phyloP scores from a whole-genome alignment of 805 yeast genomes.

The Sugiyamaella valdiviana region DNA sequence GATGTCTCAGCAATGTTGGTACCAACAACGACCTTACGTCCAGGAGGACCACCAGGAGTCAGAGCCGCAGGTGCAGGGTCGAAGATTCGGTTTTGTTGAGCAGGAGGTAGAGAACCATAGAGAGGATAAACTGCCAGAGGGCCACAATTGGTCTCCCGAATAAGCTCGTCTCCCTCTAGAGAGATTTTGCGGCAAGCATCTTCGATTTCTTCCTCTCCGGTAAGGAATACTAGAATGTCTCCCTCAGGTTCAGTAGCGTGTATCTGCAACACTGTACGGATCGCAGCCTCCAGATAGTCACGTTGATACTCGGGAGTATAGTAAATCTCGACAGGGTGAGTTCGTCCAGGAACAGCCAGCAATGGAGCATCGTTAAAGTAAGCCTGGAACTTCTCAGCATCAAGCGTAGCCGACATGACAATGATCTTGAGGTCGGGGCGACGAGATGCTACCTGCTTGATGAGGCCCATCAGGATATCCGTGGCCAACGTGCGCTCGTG shows the following conservation, averaged over 20 bases:
- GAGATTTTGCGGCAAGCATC: constrained; percentile 88
- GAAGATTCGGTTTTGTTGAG: constrained; percentile 89
- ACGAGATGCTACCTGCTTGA: constrained; percentile 72
- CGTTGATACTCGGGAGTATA: constrained; percentile 96
- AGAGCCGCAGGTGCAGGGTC: constrained; percentile 80
- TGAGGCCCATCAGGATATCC: constrained; percentile 90
- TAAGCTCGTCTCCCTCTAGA: constrained; percentile 80
- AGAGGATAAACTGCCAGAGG: constrained; percentile 86
- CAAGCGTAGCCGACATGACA: constrained; percentile 96
- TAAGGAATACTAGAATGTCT: constrained; percentile 76
- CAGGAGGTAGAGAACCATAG: constrained; percentile 94
- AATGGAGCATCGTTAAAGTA: constrained; percentile 91
- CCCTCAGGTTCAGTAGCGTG: constrained; percentile 96
- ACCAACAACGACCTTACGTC: constrained; percentile 85
- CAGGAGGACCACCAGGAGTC: constrained; percentile 77
- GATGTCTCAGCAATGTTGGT: constrained; percentile 98
- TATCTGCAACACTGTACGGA: constrained; percentile 89
- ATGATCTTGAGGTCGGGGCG: constrained; percentile 80
- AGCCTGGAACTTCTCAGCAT: constrained; percentile 85
- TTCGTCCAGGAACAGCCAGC: constrained; percentile 95
- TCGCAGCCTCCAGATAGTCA: constrained; percentile 91
- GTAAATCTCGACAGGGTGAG: constrained; percentile 93
- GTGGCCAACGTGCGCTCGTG: constrained; percentile 97
- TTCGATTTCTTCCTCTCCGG: constrained; percentile 98
- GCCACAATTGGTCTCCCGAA: constrained; percentile 86